These are phyloP conservation scores for Phytophthora sojae DNA, from an alignment of 352 stramenopile species.

Conservation along the genomic window DNA sequence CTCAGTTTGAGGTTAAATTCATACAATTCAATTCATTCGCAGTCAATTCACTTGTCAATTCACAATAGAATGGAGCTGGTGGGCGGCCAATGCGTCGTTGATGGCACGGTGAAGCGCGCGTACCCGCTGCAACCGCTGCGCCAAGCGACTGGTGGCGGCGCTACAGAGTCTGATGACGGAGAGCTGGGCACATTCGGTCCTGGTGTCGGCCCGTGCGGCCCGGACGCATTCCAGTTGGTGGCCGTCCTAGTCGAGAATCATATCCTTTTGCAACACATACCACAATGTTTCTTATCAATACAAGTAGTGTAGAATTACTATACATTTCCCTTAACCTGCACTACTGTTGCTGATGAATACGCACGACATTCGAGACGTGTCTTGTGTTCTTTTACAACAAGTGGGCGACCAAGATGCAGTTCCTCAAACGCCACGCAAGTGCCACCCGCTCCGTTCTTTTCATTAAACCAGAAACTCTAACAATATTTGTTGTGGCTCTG, in stretches of 20 bases:
- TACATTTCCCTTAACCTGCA: constrained; percentile 36
- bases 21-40: too few relatives aligned
- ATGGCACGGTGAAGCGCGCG: constrained; percentile 60
- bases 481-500: constrained; percentile 3
- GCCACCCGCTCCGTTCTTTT: too few relatives aligned
- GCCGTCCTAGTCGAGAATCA: constrained; percentile 59
- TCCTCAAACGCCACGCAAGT: constrained; percentile 71
- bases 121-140: constrained; percentile 63
- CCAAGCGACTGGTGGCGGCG: not conserved
- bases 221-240: constrained; percentile 58
- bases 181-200: constrained; percentile 54
- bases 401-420: constrained; percentile 67
- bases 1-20: too few relatives aligned
- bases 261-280: constrained; percentile 41
- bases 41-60: too few relatives aligned
- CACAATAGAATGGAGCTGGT: constrained; percentile 25
- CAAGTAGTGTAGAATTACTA: not conserved
- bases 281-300: too few relatives aligned
- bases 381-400: constrained; percentile 82
- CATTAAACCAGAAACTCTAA: not conserved
- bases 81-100: constrained; percentile 30
- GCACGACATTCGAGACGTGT: constrained; percentile 54
- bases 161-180: not conserved
- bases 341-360: constrained; percentile 24
- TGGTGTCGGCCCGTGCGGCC: constrained; percentile 66